A percentile compares a stretch with the other conserved stretches of the same genome.
Conservation (phyloP, 2,329 filamentous ascomycete genomes). For the Colletotrichum sp. region DNA sequence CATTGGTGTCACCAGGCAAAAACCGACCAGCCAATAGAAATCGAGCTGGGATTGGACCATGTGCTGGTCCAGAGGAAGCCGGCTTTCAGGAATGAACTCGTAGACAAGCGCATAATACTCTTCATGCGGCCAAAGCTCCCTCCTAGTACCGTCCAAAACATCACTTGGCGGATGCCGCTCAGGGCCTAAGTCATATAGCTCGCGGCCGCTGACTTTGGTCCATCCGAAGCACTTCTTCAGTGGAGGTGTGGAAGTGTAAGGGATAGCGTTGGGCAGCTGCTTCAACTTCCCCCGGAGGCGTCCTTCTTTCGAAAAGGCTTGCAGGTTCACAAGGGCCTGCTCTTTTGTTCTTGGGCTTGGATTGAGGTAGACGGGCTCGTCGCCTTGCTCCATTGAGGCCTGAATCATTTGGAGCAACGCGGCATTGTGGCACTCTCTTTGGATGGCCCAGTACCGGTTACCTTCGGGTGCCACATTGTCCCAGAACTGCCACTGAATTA, state of each 20-base stretch:
- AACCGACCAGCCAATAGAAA: neutral
- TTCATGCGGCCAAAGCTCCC: neutral
- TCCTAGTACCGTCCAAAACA: neutral
- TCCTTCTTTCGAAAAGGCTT: neutral
- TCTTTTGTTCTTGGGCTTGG: neutral
- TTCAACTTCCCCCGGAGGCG: neutral
- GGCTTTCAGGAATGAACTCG: neutral
- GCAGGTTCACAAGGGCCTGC: neutral
- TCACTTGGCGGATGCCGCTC: neutral
- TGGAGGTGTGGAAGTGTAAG: neutral
- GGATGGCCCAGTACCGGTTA: neutral
- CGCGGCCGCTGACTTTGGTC: neutral
- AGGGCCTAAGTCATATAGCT: neutral
- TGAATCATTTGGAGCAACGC: neutral
- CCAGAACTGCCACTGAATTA: neutral
- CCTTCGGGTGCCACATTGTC: neutral
- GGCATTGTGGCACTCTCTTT: constrained; percentile 14
- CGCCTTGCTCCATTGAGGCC: neutral
- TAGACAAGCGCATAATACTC: neutral
- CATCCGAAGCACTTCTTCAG: neutral
- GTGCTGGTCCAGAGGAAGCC: neutral
- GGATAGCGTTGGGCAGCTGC: neutral
- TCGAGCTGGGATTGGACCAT: neutral
- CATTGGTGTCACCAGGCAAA: neutral
- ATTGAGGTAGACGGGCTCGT: neutral